phyloP scores from a whole-genome alignment of 441 rosid genomes.

The Erodium texanum region DNA sequence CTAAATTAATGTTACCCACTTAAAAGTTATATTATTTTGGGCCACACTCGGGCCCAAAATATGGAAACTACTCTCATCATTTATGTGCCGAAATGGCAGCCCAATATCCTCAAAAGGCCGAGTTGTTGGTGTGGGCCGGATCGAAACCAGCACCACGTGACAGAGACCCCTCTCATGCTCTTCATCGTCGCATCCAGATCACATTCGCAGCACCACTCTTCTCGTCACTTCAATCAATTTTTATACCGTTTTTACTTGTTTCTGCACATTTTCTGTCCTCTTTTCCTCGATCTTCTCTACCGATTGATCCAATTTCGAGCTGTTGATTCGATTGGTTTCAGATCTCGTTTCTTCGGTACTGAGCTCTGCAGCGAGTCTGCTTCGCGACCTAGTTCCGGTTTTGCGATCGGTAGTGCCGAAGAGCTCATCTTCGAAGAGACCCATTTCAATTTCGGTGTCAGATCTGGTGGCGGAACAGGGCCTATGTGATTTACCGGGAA shows the following conservation, averaged over 20 bases:
- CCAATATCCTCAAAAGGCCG: not conserved
- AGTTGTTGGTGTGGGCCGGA: not conserved
- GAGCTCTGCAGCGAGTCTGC: not conserved
- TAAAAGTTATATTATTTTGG: no score
- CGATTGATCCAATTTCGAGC: not conserved
- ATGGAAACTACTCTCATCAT: not conserved
- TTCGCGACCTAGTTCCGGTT: not conserved
- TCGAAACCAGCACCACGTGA: not conserved
- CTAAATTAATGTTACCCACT: no score
- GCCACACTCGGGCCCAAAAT: no score
- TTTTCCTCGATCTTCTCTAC: not conserved
- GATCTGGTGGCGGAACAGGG: not conserved
- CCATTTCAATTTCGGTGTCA: not conserved
- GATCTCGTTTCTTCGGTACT: not conserved
- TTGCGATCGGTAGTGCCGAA: not conserved
- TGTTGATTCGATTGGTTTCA: not conserved
- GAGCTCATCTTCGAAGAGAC: not conserved
- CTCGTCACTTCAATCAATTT: not conserved
- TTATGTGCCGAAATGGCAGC: not conserved
- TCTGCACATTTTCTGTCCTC: not conserved
- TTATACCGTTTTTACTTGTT: conserved; percentile 3
- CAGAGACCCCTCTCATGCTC: conserved; percentile 1
- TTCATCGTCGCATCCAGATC: conserved; percentile 6
- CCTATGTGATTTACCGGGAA: not conserved
- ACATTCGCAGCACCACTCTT: not conserved